Percentiles rank a stretch among this genome's conserved stretches.
These are phyloP conservation scores for Leccinellum luteum DNA, from an alignment of 768 basidiomycete species.

Conservation along the genomic window DNA sequence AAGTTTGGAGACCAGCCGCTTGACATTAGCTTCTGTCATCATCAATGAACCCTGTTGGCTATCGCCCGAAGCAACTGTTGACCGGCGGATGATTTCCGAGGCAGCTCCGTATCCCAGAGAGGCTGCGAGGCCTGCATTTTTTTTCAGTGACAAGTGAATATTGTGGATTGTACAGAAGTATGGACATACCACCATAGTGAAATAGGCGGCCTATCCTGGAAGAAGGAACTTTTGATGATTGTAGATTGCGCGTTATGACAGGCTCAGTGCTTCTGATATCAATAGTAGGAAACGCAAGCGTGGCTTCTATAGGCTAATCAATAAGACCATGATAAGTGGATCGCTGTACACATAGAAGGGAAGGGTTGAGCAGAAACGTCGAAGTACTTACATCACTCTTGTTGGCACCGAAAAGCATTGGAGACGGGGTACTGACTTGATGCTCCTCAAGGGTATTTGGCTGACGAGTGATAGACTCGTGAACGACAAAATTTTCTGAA, in stretches of 20 bases:
- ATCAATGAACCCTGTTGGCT: conserved; percentile 53
- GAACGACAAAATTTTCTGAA: background rate
- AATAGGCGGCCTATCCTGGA: conserved; percentile 86
- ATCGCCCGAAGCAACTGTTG: conserved; percentile 40
- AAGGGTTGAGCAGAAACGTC: background rate
- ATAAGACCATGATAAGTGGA: background rate
- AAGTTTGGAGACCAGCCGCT: conserved; percentile 87
- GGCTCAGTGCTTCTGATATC: background rate
- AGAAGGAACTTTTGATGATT: conserved; percentile 87
- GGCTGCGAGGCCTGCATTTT: conserved; percentile 73
- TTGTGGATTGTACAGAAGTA: background rate
- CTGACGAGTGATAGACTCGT: background rate
- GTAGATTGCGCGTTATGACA: conserved; percentile 43
- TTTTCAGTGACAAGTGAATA: background rate
- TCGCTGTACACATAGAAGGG: background rate
- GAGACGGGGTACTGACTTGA: background rate
- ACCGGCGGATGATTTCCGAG: conserved; percentile 76
- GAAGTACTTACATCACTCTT: conserved; percentile 11
- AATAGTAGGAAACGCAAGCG: background rate
- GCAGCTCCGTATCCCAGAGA: conserved; percentile 89
- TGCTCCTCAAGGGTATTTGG: too few species aligned
- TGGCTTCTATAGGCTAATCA: conserved; percentile 4
- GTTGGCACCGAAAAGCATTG: background rate
- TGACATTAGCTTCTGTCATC: conserved; percentile 89
- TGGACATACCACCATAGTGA: conserved; percentile 81